Percentiles rank a stretch among this genome's conserved stretches.
These are phyloP conservation scores for Chlorella sorokiniana DNA, from an alignment of 139 green algal genomes.

Conservation along the genomic window DNA sequence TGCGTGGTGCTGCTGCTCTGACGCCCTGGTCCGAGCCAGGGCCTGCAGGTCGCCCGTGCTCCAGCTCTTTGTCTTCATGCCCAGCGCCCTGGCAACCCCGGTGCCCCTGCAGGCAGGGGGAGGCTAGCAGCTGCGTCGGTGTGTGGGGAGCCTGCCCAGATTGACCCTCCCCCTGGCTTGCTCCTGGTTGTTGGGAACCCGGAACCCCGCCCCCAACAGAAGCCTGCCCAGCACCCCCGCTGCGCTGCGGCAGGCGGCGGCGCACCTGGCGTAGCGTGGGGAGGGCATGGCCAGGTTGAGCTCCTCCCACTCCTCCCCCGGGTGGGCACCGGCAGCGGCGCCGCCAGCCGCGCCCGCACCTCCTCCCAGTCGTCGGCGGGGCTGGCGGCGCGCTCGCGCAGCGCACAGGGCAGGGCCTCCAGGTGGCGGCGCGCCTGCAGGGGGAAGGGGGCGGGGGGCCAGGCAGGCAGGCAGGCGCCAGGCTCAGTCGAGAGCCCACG, in stretches of 20 bases:
- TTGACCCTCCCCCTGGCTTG: not conserved
- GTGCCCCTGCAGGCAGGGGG: not conserved
- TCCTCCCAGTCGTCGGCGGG: not conserved
- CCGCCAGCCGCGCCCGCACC: not conserved
- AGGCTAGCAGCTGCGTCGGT: not conserved
- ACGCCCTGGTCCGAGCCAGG: not conserved
- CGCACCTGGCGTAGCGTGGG: not conserved
- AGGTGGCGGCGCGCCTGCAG: constrained; percentile 15
- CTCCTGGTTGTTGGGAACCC: not conserved
- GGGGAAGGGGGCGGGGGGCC: not conserved
- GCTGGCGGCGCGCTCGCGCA: constrained; percentile 1
- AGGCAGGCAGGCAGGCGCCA: not conserved
- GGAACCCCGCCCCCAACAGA: too few relatives aligned
- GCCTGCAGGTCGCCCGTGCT: constrained; percentile 24
- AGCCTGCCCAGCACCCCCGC: too few relatives aligned
- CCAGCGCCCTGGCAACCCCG: constrained; percentile 11
- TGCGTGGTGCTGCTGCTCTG: not conserved
- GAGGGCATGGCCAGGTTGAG: constrained; percentile 4
- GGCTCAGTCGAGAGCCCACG: not conserved
- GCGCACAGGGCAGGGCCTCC: not conserved
- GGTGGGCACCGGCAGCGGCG: not conserved
- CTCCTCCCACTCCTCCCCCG: not conserved
- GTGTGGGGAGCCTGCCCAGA: not conserved
- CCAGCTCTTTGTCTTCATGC: not conserved
- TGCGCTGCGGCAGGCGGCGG: not conserved